A percentile compares a stretch with the other conserved stretches of the same genome.
Evolutionary conservation across 108 stramenopile species (phyloP).

Genomic region (Seminavis robusta): DNA sequence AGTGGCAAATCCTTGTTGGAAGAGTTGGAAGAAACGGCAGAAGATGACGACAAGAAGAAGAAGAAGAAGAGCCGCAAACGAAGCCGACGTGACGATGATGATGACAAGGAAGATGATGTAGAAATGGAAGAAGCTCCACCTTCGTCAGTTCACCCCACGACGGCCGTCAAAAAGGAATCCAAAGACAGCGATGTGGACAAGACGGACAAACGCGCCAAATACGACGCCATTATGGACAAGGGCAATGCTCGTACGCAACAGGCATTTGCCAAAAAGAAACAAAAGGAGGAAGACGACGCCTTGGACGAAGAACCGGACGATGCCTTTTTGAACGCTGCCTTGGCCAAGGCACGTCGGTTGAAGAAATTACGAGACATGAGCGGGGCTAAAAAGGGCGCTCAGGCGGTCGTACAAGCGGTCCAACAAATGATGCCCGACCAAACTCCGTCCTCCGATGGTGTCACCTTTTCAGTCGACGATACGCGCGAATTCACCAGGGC

Average conservation of each 20-base stretch:
- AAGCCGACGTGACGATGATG: slow-evolving; percentile 28
- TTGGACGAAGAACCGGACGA: slow-evolving; percentile 76
- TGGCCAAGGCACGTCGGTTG: slow-evolving; percentile 85
- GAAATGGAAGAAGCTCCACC: slow-evolving; percentile 1
- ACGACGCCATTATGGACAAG: slow-evolving; percentile 81
- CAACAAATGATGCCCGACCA: slow-evolving; percentile 8
- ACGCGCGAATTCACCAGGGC: slow-evolving; percentile 85
- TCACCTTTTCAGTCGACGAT: slow-evolving; percentile 78
- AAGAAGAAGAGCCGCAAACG: slow-evolving; percentile 7
- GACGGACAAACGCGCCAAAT: slow-evolving; percentile 42
- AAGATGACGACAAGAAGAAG: neutral
- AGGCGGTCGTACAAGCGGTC: slow-evolving; percentile 65
- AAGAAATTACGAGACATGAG: slow-evolving; percentile 63
- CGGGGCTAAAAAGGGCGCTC: slow-evolving; percentile 38
- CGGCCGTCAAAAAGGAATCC: neutral
- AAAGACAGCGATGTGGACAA: neutral
- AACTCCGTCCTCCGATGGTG: slow-evolving; percentile 4
- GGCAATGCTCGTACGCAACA: slow-evolving; percentile 60
- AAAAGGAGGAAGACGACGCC: slow-evolving; percentile 3
- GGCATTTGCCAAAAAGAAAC: slow-evolving; percentile 39
- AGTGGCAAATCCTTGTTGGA: slow-evolving; percentile 37
- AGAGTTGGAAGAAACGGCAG: slow-evolving; percentile 33
- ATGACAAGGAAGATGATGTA: slow-evolving; percentile 42
- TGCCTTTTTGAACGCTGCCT: slow-evolving; percentile 81
- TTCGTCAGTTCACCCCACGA: neutral